Evolutionary conservation across 306 rosid species (phyloP).

Genomic region (Quillaja saponaria): DNA sequence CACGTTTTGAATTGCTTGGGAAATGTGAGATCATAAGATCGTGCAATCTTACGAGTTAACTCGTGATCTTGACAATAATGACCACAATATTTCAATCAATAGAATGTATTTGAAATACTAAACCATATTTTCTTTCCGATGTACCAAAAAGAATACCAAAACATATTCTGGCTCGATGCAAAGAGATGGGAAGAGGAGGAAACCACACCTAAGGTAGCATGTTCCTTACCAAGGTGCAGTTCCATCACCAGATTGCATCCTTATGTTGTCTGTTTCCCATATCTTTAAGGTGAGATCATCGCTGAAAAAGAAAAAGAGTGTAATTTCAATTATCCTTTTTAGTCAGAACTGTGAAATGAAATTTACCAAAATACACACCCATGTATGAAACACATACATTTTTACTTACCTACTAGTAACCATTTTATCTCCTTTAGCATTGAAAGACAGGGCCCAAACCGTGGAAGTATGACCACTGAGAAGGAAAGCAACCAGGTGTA

Average conservation of each 20-base stretch:
- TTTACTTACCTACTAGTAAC: slow-evolving; percentile 78
- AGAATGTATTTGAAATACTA: no score
- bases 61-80: no score
- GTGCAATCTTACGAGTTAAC: no score
- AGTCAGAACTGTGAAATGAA: slow-evolving; percentile 8
- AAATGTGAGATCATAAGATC: no score
- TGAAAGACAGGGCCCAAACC: slow-evolving; percentile 88
- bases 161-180: slow-evolving; percentile 4
- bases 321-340: slow-evolving; percentile 3
- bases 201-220: neutral
- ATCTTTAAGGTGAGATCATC: slow-evolving; percentile 87
- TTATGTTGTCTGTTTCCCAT: slow-evolving; percentile 70
- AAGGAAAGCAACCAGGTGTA: slow-evolving; percentile 30
- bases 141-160: slow-evolving; percentile 3
- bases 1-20: no score
- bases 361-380: slow-evolving; percentile 14
- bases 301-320: slow-evolving; percentile 46
- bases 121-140: no score
- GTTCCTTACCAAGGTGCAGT: slow-evolving; percentile 73
- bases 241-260: slow-evolving; percentile 58
- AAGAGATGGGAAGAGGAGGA: neutral
- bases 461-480: slow-evolving; percentile 90
- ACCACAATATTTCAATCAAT: no score
- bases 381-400: slow-evolving; percentile 11
- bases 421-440: slow-evolving; percentile 81